Evolutionary conservation across 306 rosid genomes (phyloP).

Genomic region (Castanea mollissima): DNA sequence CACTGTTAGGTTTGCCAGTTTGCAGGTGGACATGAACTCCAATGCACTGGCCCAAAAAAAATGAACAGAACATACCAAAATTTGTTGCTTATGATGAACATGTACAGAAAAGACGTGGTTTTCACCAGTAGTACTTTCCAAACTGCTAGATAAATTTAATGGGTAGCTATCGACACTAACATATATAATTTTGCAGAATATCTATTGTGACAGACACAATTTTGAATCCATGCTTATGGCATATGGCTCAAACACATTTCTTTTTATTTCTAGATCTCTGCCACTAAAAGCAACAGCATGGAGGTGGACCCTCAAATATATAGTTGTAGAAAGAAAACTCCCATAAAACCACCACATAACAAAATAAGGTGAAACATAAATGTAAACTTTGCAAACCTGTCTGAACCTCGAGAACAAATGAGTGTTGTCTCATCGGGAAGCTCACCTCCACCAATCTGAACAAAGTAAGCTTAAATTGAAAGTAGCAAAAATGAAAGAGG

Average conservation of each 20-base stretch:
- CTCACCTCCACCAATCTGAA: constrained; percentile 96
- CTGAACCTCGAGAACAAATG: constrained; percentile 76
- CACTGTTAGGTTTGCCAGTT: constrained; percentile 80
- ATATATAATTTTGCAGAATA: background rate
- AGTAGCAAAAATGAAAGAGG: constrained; percentile 11
- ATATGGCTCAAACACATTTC: constrained; percentile 9
- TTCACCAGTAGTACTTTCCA: constrained; percentile 17
- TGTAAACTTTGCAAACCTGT: constrained; percentile 59
- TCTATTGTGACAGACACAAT: background rate
- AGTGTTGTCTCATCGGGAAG: constrained; percentile 90
- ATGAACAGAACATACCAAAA: constrained; percentile 28
- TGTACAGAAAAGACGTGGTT: background rate
- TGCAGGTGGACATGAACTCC: constrained; percentile 86
- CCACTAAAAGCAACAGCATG: constrained; percentile 40
- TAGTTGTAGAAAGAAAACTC: constrained; percentile 3
- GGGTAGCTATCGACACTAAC: background rate
- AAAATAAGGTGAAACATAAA: constrained; percentile 14
- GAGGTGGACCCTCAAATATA: constrained; percentile 19
- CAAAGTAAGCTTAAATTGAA: constrained; percentile 33
- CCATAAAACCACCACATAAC: constrained; percentile 12
- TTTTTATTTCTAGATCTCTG: constrained; percentile 8
- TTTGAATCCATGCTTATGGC: constrained; percentile 8
- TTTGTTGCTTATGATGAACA: constrained; percentile 21
- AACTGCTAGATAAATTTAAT: constrained; percentile 24
- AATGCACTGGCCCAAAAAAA: constrained; percentile 75